Base-by-base conservation (phyloP, 2,329 filamentous ascomycete species). In the Ophiostoma sp. region DNA sequence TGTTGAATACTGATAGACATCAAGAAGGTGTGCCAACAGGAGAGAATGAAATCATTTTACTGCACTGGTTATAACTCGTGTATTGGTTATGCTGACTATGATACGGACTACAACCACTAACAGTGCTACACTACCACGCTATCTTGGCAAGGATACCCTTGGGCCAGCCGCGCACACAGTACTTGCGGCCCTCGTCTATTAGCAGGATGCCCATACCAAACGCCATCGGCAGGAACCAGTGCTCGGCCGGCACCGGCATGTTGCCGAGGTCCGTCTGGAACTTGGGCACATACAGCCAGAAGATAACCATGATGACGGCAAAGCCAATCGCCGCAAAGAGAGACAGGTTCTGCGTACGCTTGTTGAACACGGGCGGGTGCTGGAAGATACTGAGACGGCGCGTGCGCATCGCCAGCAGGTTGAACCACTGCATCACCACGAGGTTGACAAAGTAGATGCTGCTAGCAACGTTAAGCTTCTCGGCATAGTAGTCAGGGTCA, bases 381-480 rank as follows among this genome's bases (percentile, higher is more conserved):
- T 91, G 87, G 76, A 93, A 87, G 71, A 93, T 85, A 68, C 85
- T 85, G 36, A 89, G 80, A 1, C 85, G 81, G 1, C 87, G 81
- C 1, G 86, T 93, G 16, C 89, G 83, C 5, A 90, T 82, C 1
- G 87, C 86, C 74, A 93, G 83, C 4, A 93, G 80, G 75, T 89
- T 91, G 81, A 92, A 92, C 81, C 87, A 88, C 81, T 91, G 89
- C 89, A 93, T 92, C 65, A 93, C 87, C 2, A 94, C 90, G 36
- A 94, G 79, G 69, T 88, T 93, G 72, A 93, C 85, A 73, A 93
- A 93, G 77, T 93, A 93, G 70, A 94, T 88, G 16, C 87, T 90
- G 49, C 85, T 89, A 0, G 89, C 89, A 70, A 84, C 82, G 71
- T 88, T 89, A 38, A 89, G 78, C 71, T 85, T 82, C 41, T 79